phyloP scores from a whole-genome alignment of 805 yeast species.

The Monosporozyma unispora region DNA sequence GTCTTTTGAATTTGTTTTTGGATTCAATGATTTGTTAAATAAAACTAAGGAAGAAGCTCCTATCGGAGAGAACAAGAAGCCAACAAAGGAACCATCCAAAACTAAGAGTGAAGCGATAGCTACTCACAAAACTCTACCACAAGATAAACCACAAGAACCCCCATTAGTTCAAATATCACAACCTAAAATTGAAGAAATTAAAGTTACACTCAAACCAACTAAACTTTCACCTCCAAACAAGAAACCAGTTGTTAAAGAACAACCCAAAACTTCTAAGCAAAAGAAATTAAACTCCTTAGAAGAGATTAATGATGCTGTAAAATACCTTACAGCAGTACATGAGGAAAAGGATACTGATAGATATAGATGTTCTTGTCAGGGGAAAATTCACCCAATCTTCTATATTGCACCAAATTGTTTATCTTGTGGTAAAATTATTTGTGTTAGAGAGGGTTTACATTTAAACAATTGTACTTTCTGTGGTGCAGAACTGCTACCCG shows the following conservation, averaged over 20 bases:
- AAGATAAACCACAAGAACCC: not conserved
- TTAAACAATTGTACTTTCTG: constrained; percentile 84
- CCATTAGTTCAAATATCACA: not conserved
- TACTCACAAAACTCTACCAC: not conserved
- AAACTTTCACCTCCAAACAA: not conserved
- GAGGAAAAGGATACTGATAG: constrained; percentile 14
- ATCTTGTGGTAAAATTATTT: constrained; percentile 88
- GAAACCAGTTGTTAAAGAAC: not conserved
- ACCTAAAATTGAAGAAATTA: not conserved
- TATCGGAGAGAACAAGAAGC: not conserved
- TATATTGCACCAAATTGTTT: constrained; percentile 90
- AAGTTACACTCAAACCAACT: not conserved
- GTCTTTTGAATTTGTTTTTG: constrained; percentile 25
- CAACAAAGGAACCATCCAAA: not conserved
- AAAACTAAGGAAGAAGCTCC: not conserved
- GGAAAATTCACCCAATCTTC: constrained; percentile 76
- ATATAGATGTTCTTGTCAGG: constrained; percentile 70
- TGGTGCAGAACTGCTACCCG: constrained; percentile 53
- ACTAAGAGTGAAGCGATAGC: not conserved
- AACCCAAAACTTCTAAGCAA: constrained; percentile 15
- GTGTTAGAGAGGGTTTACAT: constrained; percentile 67
- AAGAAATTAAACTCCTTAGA: constrained; percentile 47
- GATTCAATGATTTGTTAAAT: constrained; percentile 20
- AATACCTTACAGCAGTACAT: constrained; percentile 39
- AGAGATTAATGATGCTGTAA: constrained; percentile 57